Evolutionary conservation across 1,284 basidiomycete species (phyloP).

Genomic region (Phellinidium pouzarii): DNA sequence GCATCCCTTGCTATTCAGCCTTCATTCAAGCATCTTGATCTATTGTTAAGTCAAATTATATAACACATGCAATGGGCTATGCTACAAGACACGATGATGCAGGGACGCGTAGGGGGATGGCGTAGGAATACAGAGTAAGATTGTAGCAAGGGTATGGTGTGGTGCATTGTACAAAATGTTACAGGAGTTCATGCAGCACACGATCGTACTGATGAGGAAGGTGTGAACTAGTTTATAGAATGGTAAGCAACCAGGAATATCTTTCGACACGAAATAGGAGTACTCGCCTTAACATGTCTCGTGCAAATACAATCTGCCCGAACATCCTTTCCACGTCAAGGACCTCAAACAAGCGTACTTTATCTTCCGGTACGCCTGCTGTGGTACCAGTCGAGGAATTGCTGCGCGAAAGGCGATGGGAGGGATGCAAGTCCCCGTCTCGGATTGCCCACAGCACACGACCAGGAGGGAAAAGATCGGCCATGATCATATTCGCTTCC

Average conservation of each 20-base stretch:
- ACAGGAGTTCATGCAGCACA: conserved; percentile 59
- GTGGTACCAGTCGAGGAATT: conserved; percentile 20
- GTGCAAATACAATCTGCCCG: conserved; percentile 73
- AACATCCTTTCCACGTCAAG: conserved; percentile 69
- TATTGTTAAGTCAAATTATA: neutral
- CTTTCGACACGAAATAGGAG: neutral
- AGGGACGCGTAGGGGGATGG: neutral
- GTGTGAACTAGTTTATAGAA: conserved; percentile 38
- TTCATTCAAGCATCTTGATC: neutral
- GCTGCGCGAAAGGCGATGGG: conserved; percentile 33
- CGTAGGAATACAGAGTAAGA: conserved; percentile 4
- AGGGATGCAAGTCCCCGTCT: conserved; percentile 55
- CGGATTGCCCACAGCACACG: conserved; percentile 73
- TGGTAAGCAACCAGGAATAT: conserved; percentile 1
- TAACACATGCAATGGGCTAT: neutral
- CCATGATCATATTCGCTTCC: conserved; percentile 77
- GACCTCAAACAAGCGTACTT: conserved; percentile 66
- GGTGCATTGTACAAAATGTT: conserved; percentile 7
- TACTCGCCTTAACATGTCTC: conserved; percentile 70
- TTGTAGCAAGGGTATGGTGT: neutral
- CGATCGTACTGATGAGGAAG: conserved; percentile 62
- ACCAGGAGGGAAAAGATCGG: conserved; percentile 73
- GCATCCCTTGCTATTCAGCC: neutral
- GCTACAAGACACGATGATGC: neutral
- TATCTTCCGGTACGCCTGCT: conserved; percentile 27